Evolutionary conservation across 2,329 filamentous ascomycete genomes (phyloP).

Genomic region (Colletotrichum karsti): DNA sequence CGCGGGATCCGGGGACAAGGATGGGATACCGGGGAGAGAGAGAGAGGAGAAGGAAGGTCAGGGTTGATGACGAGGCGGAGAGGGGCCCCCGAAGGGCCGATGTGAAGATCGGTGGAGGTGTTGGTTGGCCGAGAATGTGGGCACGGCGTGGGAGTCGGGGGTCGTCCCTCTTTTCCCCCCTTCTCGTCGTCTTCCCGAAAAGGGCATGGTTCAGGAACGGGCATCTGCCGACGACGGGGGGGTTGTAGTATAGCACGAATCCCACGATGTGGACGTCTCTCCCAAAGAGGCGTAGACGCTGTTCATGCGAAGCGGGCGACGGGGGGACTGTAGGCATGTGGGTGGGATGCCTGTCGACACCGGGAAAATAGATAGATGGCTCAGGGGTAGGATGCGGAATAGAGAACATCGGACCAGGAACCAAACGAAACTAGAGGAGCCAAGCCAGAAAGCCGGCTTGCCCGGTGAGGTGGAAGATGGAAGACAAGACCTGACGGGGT

Average conservation of each 20-base stretch:
- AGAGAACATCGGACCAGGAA: conserved; percentile 22
- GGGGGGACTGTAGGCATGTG: not conserved
- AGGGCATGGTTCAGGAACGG: conserved; percentile 17
- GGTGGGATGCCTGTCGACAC: conserved; percentile 1
- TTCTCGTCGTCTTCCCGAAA: not conserved
- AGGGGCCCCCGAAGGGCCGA: not conserved
- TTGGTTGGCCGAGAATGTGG: conserved; percentile 9
- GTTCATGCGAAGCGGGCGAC: not conserved
- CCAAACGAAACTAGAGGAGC: not conserved
- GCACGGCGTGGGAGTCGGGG: not conserved
- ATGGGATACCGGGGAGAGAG: not conserved
- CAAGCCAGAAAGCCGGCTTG: conserved; percentile 14
- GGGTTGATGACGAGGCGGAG: not conserved
- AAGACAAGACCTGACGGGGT: not conserved
- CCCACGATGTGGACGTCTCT: not conserved
- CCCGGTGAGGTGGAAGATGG: conserved; percentile 10
- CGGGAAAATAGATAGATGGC: not conserved
- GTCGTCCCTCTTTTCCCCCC: not conserved
- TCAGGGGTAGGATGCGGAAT: not conserved
- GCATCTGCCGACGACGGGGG: conserved; percentile 18
- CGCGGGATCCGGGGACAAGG: conserved; percentile 7
- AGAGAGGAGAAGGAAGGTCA: no score
- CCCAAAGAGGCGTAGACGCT: not conserved
- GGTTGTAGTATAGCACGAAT: no score
- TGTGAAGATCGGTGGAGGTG: conserved; percentile 18